These are phyloP conservation scores for Amanita molliuscula DNA, from an alignment of 768 basidiomycete genomes.

Conservation along the genomic window DNA sequence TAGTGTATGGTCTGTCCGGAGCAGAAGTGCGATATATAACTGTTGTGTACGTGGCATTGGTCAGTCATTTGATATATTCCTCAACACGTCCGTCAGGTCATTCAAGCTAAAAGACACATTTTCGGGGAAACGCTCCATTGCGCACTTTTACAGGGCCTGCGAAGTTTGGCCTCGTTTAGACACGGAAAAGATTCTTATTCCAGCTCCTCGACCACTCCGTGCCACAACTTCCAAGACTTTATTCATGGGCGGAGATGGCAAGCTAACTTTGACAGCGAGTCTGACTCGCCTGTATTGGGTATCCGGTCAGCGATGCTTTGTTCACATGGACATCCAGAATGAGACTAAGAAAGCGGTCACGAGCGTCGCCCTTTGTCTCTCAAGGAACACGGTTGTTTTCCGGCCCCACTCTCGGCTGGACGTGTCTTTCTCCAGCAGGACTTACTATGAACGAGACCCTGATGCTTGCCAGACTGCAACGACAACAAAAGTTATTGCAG, in stretches of 20 bases:
- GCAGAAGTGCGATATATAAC: slow-evolving; percentile 67
- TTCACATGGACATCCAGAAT: slow-evolving; percentile 58
- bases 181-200: slow-evolving; percentile 46
- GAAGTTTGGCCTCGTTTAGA: slow-evolving; percentile 72
- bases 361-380: slow-evolving; percentile 47
- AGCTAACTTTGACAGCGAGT: slow-evolving; percentile 53
- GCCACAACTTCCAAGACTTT: slow-evolving; percentile 43
- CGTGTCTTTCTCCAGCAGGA: slow-evolving; percentile 7
- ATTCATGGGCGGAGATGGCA: slow-evolving; percentile 54
- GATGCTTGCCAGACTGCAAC: slow-evolving; percentile 59
- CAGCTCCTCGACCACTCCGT: slow-evolving; percentile 48
- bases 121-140: slow-evolving; percentile 56
- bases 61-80: neutral
- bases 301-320: slow-evolving; percentile 69
- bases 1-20: slow-evolving; percentile 43
- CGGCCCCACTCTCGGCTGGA: slow-evolving; percentile 37
- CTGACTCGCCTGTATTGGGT: slow-evolving; percentile 73
- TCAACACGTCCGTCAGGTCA: slow-evolving; percentile 33
- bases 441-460: slow-evolving; percentile 24
- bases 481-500: slow-evolving; percentile 52
- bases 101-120: slow-evolving; percentile 63
- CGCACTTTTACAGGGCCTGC: slow-evolving; percentile 83
- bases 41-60: slow-evolving; percentile 49
- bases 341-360: slow-evolving; percentile 60
- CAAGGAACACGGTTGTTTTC: slow-evolving; percentile 60